Conservation (phyloP, 2,329 filamentous ascomycete species). For the Ophiostoma sp. region DNA sequence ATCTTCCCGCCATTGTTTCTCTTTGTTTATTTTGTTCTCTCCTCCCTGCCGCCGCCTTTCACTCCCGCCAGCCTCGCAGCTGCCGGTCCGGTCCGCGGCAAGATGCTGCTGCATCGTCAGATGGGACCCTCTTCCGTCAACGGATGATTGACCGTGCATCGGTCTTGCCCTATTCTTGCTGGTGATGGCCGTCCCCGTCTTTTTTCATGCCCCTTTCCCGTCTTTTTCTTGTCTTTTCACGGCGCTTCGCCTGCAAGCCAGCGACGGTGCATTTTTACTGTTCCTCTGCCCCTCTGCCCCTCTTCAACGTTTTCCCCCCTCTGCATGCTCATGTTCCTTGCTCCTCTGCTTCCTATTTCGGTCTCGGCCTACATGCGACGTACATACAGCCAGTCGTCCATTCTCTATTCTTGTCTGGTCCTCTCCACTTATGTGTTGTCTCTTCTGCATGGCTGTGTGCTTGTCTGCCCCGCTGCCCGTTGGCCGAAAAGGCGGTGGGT, state of each 20-base stretch:
- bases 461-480: neutral
- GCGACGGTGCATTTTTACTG: neutral
- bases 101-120: conserved; percentile 3
- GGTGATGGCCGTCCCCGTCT: neutral
- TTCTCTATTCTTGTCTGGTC: neutral
- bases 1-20: neutral
- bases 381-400: neutral
- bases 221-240: neutral
- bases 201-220: neutral
- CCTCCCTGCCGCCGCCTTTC: neutral
- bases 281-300: neutral
- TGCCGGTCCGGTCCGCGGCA: conserved; percentile 14
- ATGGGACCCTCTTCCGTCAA: neutral
- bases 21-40: neutral
- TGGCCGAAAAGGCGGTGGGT: conserved; percentile 24
- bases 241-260: conserved; percentile 9
- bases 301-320: neutral
- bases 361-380: conserved; percentile 15
- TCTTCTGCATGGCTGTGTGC: neutral
- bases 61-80: conserved; percentile 1
- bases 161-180: conserved; percentile 1
- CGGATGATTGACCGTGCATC: conserved; percentile 2
- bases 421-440: neutral
- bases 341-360: conserved; percentile 6
- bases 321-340: neutral